Evolutionary conservation across 192 early-diverging fungal genomes (phyloP).

Genomic region (Coemansia sp.): DNA sequence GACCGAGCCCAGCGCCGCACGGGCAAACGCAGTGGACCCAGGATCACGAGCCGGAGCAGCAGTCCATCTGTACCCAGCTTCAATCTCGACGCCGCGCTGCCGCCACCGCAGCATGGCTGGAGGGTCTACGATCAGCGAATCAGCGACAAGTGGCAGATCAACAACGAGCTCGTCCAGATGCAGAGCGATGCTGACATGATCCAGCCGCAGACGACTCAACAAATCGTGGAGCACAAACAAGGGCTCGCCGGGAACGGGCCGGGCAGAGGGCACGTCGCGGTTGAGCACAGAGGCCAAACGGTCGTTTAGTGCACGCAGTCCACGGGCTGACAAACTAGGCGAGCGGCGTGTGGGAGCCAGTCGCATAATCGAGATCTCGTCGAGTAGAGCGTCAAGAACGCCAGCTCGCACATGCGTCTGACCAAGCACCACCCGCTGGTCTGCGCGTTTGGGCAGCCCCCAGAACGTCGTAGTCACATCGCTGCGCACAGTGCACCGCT

Average conservation of each 20-base stretch:
- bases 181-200: slow-evolving; percentile 41
- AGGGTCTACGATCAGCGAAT: slow-evolving; percentile 24
- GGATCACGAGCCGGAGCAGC: slow-evolving; percentile 10
- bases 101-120: slow-evolving; percentile 52
- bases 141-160: slow-evolving; percentile 43
- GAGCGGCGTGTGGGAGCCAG: slow-evolving; percentile 19
- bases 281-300: slow-evolving; percentile 30
- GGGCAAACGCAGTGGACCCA: slow-evolving; percentile 49
- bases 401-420: slow-evolving; percentile 48
- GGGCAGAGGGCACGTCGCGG: slow-evolving; percentile 3
- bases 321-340: slow-evolving; percentile 23
- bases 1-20: slow-evolving; percentile 24
- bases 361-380: slow-evolving; percentile 43
- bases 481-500: slow-evolving; percentile 46
- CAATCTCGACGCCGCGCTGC: slow-evolving; percentile 36
- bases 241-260: slow-evolving; percentile 28
- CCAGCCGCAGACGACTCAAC: slow-evolving; percentile 47
- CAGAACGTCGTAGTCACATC: slow-evolving; percentile 55
- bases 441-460: slow-evolving; percentile 50
- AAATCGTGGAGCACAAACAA: slow-evolving; percentile 49
- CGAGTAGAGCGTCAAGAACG: slow-evolving; percentile 38
- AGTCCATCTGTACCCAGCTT: slow-evolving; percentile 43
- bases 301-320: slow-evolving; percentile 29
- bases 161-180: slow-evolving; percentile 39
- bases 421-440: slow-evolving; percentile 42